Evolutionary conservation across 371 early-diverging fungal species (phyloP), one percentile per base, ranked within the genome.

Genomic region (Mucor racemosus): DNA sequence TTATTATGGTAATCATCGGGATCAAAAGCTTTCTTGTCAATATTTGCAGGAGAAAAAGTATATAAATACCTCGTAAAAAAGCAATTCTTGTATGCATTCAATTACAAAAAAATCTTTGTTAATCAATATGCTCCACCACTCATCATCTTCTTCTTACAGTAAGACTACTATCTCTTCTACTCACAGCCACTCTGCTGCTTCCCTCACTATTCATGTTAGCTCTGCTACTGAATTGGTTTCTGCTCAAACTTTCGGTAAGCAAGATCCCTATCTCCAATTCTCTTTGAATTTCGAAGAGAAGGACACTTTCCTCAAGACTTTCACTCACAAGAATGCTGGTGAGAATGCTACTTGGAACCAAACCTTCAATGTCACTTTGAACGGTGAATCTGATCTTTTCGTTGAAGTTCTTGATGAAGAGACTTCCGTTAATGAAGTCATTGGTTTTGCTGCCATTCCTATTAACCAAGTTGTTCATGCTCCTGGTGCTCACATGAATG

Each of bases 381-480:
- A 76, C 38, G 84, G 84, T 59, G 80, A 83, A 40, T 73, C 80
- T 36, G 80, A 86, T 48, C 77, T 88, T 33, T 88, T 63, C 58
- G 66, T 88, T 41, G 88, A 88, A 76, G 78, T 88, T 40, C 75
- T 85, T 71, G 84, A 88, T 57, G 75, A 85, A 66, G 88, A 85
- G 57, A 62, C 56, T 10, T 76, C 80, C 21, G 75, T 72, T 14
- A 76, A 82, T 41, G 82, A 81, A 61, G 73, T 83, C 34, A 85
- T 88, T 61, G 88, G 85, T 69, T 88, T 88, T 69, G 80, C 81
- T 57, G 86, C 88, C 35, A 86, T 88, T 55, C 86, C 88, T 56
- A 75, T 88, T 60, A 80, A 80, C 67, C 85, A 82, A 63, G 75
- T 83, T 36, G 79, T 85, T 63, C 74, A 81, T 34, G 77, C 84